Evolutionary conservation across 148 eudicot genomes (phyloP).

Genomic region (Agrostemma githago): DNA sequence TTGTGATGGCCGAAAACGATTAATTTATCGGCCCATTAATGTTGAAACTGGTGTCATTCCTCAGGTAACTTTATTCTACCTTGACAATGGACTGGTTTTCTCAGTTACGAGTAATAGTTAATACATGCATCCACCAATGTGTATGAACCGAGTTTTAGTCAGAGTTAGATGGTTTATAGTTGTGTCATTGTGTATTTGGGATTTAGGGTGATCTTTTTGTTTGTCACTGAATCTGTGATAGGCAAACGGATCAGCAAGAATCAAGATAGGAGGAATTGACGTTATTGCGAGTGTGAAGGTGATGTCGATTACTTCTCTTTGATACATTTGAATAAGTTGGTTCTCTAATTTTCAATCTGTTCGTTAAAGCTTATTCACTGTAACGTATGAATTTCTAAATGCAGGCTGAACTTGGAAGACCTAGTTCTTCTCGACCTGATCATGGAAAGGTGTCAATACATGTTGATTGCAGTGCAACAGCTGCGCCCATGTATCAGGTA

Average conservation of each 20-base stretch:
- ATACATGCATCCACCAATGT: too few relatives aligned
- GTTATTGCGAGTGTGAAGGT: constrained; percentile 96
- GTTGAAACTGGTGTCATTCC: constrained; percentile 81
- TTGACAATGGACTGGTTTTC: neutral
- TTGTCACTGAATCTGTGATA: constrained; percentile 24
- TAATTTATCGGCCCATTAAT: constrained; percentile 54
- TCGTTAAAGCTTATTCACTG: neutral
- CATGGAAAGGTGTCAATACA: constrained; percentile 74
- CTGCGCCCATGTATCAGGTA: constrained; percentile 81
- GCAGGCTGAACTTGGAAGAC: constrained; percentile 87
- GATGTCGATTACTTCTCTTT: neutral
- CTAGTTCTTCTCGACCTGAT: constrained; percentile 62
- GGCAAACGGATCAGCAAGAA: constrained; percentile 98
- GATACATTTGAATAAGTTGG: neutral
- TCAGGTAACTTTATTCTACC: constrained; percentile 40
- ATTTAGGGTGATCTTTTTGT: neutral
- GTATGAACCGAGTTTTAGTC: neutral
- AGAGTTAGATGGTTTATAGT: too few relatives aligned
- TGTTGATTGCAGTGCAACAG: constrained; percentile 89
- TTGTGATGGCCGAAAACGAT: constrained; percentile 79
- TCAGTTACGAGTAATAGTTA: too few relatives aligned
- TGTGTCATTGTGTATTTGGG: neutral
- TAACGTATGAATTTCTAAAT: constrained; percentile 13
- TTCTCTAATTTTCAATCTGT: neutral
- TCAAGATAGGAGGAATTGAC: constrained; percentile 75